These are phyloP conservation scores for Penicillium occitanis DNA, from an alignment of 2,329 filamentous ascomycete species.

Conservation along the genomic window DNA sequence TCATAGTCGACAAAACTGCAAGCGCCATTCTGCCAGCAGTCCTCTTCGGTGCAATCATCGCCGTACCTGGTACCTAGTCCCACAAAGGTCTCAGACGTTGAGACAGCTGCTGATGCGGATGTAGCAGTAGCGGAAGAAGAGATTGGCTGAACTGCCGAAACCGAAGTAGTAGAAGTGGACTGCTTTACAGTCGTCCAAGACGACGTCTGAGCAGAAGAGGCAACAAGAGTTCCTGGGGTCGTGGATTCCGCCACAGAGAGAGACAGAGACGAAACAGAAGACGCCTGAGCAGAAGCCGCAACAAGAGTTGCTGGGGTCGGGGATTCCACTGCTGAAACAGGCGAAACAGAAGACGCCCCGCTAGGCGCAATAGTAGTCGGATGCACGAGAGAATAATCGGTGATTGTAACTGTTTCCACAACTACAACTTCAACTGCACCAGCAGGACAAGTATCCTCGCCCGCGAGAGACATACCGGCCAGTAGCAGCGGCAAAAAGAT, in stretches of 20 bases:
- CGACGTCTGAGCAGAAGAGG: neutral
- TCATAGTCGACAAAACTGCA: constrained; percentile 14
- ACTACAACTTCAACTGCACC: neutral
- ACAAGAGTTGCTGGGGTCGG: too few species aligned
- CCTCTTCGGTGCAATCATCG: neutral
- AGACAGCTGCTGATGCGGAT: neutral
- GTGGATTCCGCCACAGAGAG: neutral
- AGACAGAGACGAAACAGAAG: neutral
- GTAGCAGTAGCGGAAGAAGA: neutral
- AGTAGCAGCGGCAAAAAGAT: neutral
- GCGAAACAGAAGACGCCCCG: neutral
- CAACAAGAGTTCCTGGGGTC: neutral
- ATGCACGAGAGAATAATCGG: neutral
- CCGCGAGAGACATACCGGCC: neutral
- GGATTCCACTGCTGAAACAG: too few species aligned
- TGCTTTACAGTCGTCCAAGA: neutral
- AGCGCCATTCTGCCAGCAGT: constrained; percentile 12
- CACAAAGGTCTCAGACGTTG: neutral
- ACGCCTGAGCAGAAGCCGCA: too few species aligned
- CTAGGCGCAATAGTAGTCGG: neutral
- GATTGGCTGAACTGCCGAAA: neutral
- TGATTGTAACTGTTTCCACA: neutral
- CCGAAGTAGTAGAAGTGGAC: neutral
- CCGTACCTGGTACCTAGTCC: constrained; percentile 7
- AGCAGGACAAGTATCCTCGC: constrained; percentile 2